Evolutionary conservation across 2,329 filamentous ascomycete species (phyloP).

Genomic region (Coniochaeta pulveracea): DNA sequence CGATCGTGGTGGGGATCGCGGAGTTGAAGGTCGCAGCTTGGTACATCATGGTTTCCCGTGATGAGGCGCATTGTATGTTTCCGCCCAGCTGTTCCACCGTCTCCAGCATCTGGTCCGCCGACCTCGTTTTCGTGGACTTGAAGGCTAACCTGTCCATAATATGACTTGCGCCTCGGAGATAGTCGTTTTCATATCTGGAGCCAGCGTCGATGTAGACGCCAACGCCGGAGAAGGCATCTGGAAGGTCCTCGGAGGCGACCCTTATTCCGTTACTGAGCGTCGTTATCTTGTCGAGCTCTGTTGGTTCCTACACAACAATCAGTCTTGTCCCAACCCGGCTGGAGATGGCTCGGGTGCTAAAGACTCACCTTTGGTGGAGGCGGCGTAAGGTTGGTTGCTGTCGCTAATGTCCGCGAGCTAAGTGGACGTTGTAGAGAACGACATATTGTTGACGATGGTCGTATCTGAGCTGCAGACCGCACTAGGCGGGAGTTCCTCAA

Average conservation of each 20-base stretch:
- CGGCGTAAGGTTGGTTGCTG: conserved; percentile 2
- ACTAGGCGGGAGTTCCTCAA: conserved; percentile 13
- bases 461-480: conserved; percentile 10
- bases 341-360: not conserved
- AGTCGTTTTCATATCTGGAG: conserved; percentile 82
- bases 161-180: conserved; percentile 81
- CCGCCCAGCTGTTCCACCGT: conserved; percentile 79
- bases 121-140: conserved; percentile 67
- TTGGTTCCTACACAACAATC: conserved; percentile 60
- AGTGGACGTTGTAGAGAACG: conserved; percentile 2
- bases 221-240: conserved; percentile 88
- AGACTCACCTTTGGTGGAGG: conserved; percentile 6
- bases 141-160: conserved; percentile 94
- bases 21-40: conserved; percentile 96
- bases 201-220: conserved; percentile 94
- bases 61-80: conserved; percentile 94
- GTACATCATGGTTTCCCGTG: conserved; percentile 95
- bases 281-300: conserved; percentile 78
- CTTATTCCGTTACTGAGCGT: conserved; percentile 86
- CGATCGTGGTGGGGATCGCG: conserved; percentile 72
- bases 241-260: conserved; percentile 87
- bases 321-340: not conserved
- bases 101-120: conserved; percentile 78
- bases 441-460: conserved; percentile 7
- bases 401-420: conserved; percentile 8